These are phyloP conservation scores for Aspergillus mulundensis DNA, from an alignment of 495 filamentous ascomycete species.

Conservation along the genomic window DNA sequence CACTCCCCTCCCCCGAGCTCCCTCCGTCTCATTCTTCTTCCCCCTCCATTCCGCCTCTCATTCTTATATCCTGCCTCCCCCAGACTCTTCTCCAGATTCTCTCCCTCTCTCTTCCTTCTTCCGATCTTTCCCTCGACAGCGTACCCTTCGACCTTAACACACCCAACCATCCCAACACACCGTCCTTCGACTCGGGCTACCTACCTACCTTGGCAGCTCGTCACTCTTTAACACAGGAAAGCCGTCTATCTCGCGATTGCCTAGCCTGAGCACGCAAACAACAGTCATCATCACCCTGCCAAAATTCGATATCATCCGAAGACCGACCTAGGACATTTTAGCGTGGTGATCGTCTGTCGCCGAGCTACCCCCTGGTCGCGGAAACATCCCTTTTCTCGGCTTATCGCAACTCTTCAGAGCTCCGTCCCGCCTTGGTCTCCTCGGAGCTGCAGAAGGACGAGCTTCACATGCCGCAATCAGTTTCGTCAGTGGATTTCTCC, in stretches of 20 bases:
- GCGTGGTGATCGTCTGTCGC: conserved; percentile 31
- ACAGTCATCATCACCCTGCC: conserved; percentile 14
- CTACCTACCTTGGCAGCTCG: background rate
- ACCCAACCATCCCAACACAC: background rate
- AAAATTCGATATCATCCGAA: conserved; percentile 11
- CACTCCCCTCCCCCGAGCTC: conserved; percentile 34
- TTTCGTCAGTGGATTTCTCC: conserved; percentile 70
- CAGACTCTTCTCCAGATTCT: conserved; percentile 29
- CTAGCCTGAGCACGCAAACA: conserved; percentile 8
- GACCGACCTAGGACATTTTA: conserved; percentile 15
- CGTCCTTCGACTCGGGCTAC: background rate
- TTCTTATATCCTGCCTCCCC: conserved; percentile 28
- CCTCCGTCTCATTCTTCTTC: conserved; percentile 32
- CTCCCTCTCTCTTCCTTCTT: conserved; percentile 14
- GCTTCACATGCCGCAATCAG: conserved; percentile 70
- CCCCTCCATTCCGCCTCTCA: conserved; percentile 35
- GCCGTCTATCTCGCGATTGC: background rate
- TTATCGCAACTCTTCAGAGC: conserved; percentile 12
- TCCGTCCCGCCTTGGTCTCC: conserved; percentile 21
- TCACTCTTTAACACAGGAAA: conserved; percentile 12
- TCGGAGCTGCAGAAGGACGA: conserved; percentile 16
- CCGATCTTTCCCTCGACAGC: conserved; percentile 14
- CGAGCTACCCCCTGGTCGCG: conserved; percentile 28
- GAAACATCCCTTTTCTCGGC: conserved; percentile 25
- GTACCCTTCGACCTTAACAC: conserved; percentile 8